Base-by-base conservation (phyloP, 2,329 filamentous ascomycete genomes). In the Claviceps sp. region DNA sequence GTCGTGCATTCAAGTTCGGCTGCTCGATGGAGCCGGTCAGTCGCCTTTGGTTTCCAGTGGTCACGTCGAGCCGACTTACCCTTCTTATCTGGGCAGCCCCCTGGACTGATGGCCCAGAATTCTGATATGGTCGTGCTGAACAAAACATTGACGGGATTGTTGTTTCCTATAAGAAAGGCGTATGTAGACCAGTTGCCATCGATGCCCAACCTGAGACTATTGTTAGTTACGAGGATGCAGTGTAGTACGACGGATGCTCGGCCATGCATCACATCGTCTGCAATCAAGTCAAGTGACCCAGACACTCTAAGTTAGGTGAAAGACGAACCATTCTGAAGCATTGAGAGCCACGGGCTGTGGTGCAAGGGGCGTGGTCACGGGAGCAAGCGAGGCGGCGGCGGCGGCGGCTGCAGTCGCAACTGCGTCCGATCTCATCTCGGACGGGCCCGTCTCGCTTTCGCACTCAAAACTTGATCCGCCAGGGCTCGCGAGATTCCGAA, bases 101-200 rank as follows among this genome's bases (percentile, higher is more conserved):
- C 71, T 1, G 74, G 69, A 50, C 81, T 73, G 41, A 89, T 70
- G 3, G 80, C 75, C 84, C 84, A 88, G 44, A 84, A 81, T 64
- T 88, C 84, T 39, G 85, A 86, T 43, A 82, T 73, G 13, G 77
- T 75, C 5, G 84, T 89, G 60, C 82, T 87, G 50, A 83, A 73
- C 13, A 73, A 61, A 37, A 73, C 64, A 57, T 70, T 64, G 54
- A 72, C 60, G 10, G 57, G 34, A 50, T 69, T 62, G 6, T 65
- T 58, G 19, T 68, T 65, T 77, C 72, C 59, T 70, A 76, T 54
- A 5, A 58, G 54, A 47, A 89, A 71, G 13, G 71, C 73, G 57
- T 87, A 80, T 6, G 83, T 79, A 16, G 84, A 88, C 86, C 86
- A 90, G 56, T 75, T 75, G 10, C 84, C 84, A 62, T 87, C 84